Conservation (phyloP, 2,329 filamentous ascomycete species). For the Cercospora citrullina region DNA sequence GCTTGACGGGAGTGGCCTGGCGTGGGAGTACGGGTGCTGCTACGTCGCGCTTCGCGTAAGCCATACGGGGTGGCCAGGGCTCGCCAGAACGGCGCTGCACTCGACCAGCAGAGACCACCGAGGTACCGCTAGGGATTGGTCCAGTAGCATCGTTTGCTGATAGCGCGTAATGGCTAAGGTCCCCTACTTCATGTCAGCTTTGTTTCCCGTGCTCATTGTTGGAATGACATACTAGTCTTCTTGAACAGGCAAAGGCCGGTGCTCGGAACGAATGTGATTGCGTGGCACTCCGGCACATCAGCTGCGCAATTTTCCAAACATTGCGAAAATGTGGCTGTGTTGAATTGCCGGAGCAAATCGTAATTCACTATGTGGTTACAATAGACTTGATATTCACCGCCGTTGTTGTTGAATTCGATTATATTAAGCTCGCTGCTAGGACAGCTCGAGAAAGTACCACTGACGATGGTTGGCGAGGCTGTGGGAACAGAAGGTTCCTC, state of each 20-base stretch:
- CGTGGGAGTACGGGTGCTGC: background rate
- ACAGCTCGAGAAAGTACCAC: background rate
- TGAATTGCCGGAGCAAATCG: too few species aligned
- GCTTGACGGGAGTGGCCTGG: background rate
- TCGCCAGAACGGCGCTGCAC: background rate
- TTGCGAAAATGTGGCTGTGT: too few species aligned
- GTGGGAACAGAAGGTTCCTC: background rate
- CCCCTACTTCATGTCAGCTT: background rate
- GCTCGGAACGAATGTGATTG: background rate
- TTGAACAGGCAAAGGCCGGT: background rate
- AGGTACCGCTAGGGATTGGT: background rate
- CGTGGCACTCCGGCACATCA: background rate
- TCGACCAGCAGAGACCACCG: background rate
- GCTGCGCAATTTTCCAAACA: too few species aligned
- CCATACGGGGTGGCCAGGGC: background rate
- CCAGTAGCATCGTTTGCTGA: background rate
- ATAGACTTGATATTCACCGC: background rate
- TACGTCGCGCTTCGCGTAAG: background rate
- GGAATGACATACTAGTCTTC: background rate
- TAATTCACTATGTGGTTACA: background rate
- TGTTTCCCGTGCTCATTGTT: background rate
- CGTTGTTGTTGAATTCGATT: background rate
- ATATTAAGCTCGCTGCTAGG: background rate
- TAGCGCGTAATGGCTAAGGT: background rate
- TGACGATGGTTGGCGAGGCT: background rate